Evolutionary conservation across 768 basidiomycete genomes (phyloP), one percentile per base, ranked within the genome.

Genomic region (Infundibulicybe gibba): DNA sequence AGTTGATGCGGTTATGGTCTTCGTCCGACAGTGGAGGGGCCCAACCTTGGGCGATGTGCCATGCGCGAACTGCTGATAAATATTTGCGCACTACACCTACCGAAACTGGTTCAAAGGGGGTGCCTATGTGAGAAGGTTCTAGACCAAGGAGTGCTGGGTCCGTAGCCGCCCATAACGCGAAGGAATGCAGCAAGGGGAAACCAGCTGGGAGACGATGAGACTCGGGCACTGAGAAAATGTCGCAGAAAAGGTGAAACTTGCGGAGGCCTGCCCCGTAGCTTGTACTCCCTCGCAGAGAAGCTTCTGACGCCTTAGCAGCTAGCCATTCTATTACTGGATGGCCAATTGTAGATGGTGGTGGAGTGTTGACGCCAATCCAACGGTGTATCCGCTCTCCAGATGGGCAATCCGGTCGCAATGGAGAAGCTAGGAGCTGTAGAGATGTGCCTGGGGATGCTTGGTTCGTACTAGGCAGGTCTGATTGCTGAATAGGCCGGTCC

Each of bases 41-140:
- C 70, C 68, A 72, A 0, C 65, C 69, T 44, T 72, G 70, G 0
- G 56, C 62, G 2, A 69, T 42, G 42, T 71, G 70, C 68, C 69
- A 72, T 0, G 68, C 71, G 1, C 63, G 45, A 1, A 72, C 51
- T 0, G 58, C 69, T 3, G 65, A 50, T 8, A 72, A 57, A 45
- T 72, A 72, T 44, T 70, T 72, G 10, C 43, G 17, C 0, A 54
- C 60, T 0, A 53, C 55, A 0, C 40, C 15, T 0, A 61, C 52
- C 0, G 65, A 55, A 0, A 72, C 55, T 3, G 67, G 57, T 49
- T 70, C 69, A 21, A 69, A 66, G 0, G 54, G 56, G 1, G 50
- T 53, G 2, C 39, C 50, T n/a, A 2, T 33, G 46, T 1, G 39
- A 10, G 6, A 56, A 15, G 2, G 33, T 32, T 4, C 58, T 44